Evolutionary conservation across 345 rosid species (phyloP).

Genomic region (Melaleuca alternifolia): DNA sequence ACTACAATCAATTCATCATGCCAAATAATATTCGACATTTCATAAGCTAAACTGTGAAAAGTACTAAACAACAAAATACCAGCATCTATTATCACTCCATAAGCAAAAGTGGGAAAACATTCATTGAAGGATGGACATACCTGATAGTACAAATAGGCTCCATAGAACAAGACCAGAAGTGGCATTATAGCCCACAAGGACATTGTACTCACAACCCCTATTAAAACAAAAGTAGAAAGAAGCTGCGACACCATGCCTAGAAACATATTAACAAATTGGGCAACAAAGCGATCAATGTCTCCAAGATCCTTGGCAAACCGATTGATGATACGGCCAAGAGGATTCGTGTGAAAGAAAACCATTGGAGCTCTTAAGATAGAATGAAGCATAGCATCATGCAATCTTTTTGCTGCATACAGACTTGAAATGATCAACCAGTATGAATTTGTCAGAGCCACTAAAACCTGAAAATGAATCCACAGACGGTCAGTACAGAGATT

Average conservation of each 20-base stretch:
- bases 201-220: slow-evolving; percentile 95
- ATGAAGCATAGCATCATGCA: slow-evolving; percentile 90
- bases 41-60: neutral
- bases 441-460: slow-evolving; percentile 70
- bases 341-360: slow-evolving; percentile 96
- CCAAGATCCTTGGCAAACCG: slow-evolving; percentile 97
- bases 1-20: neutral
- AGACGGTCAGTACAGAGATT: neutral
- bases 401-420: slow-evolving; percentile 75
- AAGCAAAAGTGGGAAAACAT: neutral
- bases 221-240: slow-evolving; percentile 83
- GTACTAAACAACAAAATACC: neutral
- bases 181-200: slow-evolving; percentile 99
- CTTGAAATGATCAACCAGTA: slow-evolving; percentile 87
- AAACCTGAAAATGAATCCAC: slow-evolving; percentile 41
- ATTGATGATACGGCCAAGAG: slow-evolving; percentile 87
- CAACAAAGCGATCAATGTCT: slow-evolving; percentile 86
- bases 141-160: slow-evolving; percentile 92
- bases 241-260: slow-evolving; percentile 78
- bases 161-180: slow-evolving; percentile 81
- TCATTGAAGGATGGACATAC: slow-evolving; percentile 12
- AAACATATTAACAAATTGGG: slow-evolving; percentile 66
- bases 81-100: neutral
- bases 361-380: slow-evolving; percentile 95
- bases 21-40: neutral